Conservation (phyloP, 129 eudicot species). For the Ambrosia artemisiifolia region DNA sequence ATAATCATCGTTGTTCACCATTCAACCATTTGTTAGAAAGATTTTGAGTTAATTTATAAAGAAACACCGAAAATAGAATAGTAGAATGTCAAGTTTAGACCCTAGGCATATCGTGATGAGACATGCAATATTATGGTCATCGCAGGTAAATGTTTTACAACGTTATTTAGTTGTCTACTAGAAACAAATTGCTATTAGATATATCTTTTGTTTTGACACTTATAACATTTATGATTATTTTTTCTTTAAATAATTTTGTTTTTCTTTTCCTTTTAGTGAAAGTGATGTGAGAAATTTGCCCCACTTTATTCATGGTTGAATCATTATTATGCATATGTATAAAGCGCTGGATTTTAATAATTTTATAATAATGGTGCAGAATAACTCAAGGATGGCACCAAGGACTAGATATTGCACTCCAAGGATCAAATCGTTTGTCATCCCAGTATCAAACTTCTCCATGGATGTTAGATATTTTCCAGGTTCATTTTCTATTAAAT, state of each 20-base stretch:
- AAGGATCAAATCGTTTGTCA: conserved; percentile 91
- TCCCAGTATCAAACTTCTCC: conserved; percentile 79
- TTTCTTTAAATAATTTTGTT: too few species aligned
- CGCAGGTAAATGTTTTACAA: too few species aligned
- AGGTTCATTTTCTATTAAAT: conserved; percentile 36
- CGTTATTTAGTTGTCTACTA: too few species aligned
- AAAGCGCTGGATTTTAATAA: neutral
- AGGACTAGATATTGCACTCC: conserved; percentile 87
- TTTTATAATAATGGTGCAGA: conserved; percentile 39
- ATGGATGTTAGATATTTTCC: conserved; percentile 73
- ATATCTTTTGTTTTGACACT: too few species aligned
- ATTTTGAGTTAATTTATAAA: neutral
- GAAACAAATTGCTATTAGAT: too few species aligned
- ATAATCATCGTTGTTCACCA: neutral
- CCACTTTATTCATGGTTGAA: neutral
- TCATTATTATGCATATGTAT: neutral
- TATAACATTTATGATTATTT: too few species aligned
- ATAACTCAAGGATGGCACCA: conserved; percentile 77
- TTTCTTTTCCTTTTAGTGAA: too few species aligned
- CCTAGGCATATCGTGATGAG: too few species aligned
- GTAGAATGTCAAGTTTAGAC: too few species aligned
- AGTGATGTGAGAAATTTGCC: too few species aligned
- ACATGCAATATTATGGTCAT: too few species aligned
- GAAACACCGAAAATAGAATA: too few species aligned
- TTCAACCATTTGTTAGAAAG: neutral